Evolutionary conservation across 1,284 basidiomycete species (phyloP), one percentile per base, ranked within the genome.

Genomic region (Rhodotorula sp.): DNA sequence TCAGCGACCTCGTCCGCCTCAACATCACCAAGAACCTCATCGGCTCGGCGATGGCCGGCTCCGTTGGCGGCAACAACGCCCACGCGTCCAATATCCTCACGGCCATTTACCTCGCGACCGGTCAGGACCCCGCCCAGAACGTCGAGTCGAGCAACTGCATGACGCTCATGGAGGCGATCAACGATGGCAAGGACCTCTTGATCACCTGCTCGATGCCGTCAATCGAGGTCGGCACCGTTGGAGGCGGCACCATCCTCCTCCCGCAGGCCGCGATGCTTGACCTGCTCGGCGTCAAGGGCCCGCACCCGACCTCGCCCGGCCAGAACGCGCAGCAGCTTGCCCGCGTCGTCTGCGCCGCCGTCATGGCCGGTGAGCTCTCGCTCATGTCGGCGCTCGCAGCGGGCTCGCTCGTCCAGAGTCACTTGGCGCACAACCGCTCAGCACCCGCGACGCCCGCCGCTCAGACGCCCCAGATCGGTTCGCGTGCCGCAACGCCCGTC

Each of bases 81-180:
- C 96, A 99, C 81, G 94, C 95, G 9, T 91, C 94, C 74, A 99
- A 99, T 81, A 99, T 98, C 77, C 83, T 99, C 69, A 98, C 96
- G 57, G 93, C 96, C 11, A 85, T 99, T 74, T 99, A 90, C 84
- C 84, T 99, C 70, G 96, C 96, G 27, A 95, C 93, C 57, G 96
- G 96, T 30, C 96, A 99, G 83, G 96, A 99, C 79, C 96, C 96
- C 4, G 96, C 96, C 7, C 95, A 99, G 84, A 97, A 98, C 81
- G 95, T 99, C 32, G 96, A 97, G 84, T 94, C 91, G 73, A 95
- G 93, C 62, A 95, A 92, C 80, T 99, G 96, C 82, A 97, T 99
- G 84, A 99, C 94, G 11, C 83, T 96, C 61, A 98, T 98, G 94
- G 96, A 99, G 81, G 88, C 94, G 88, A 94, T 87, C 53, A 97